Percentiles rank a stretch among this genome's conserved stretches.
These are phyloP conservation scores for Phylloporus scabripes DNA, from an alignment of 768 basidiomycete genomes.

Conservation along the genomic window DNA sequence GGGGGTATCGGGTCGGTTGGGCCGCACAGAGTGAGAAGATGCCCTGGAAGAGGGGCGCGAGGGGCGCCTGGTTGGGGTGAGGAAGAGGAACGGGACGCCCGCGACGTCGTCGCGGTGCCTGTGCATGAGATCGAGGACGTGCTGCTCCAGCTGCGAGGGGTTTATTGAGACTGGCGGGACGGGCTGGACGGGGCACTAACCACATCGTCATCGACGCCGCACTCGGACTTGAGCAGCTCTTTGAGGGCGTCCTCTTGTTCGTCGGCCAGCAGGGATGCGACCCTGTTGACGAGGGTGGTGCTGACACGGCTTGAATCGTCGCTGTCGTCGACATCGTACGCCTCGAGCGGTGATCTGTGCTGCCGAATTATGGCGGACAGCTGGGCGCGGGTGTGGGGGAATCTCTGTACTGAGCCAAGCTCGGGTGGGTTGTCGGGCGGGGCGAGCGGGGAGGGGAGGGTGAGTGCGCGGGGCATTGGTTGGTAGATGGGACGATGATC, in stretches of 20 bases:
- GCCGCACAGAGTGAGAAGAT: slow-evolving; percentile 60
- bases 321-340: slow-evolving; percentile 52
- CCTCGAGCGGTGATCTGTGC: slow-evolving; percentile 52
- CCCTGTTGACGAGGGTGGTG: slow-evolving; percentile 58
- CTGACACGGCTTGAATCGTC: slow-evolving; percentile 53
- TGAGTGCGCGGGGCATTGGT: slow-evolving; percentile 24
- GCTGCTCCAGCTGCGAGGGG: slow-evolving; percentile 66
- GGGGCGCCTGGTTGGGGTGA: slow-evolving; percentile 74
- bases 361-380: slow-evolving; percentile 69
- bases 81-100: slow-evolving; percentile 76
- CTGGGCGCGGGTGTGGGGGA: slow-evolving; percentile 81
- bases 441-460: slow-evolving; percentile 16
- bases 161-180: slow-evolving; percentile 15
- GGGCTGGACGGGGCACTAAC: slow-evolving; percentile 37
- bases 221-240: slow-evolving; percentile 60
- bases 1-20: slow-evolving; percentile 74
- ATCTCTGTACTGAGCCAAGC: slow-evolving; percentile 37
- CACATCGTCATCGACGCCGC: slow-evolving; percentile 62
- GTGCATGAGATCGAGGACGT: slow-evolving; percentile 93
- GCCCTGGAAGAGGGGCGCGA: slow-evolving; percentile 80
- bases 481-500: slow-evolving; percentile 19
- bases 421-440: slow-evolving; percentile 19
- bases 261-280: slow-evolving; percentile 65
- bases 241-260: slow-evolving; percentile 90
- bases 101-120: slow-evolving; percentile 83